Conservation (phyloP, 2,329 filamentous ascomycete species). For the Calonectria fujianensis region DNA sequence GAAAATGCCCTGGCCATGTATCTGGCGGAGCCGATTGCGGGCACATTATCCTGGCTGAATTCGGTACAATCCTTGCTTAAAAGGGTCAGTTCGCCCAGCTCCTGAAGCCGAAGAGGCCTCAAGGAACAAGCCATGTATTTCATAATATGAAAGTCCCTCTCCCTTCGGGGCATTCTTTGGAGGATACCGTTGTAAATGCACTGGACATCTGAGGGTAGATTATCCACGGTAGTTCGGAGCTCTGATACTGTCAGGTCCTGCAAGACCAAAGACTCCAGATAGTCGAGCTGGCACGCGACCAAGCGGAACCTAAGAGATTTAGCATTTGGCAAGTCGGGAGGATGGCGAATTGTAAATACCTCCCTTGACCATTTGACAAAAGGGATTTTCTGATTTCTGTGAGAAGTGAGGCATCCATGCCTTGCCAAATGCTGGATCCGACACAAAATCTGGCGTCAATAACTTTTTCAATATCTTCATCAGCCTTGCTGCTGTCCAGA, state of each 20-base stretch:
- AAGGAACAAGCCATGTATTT: conserved; percentile 1
- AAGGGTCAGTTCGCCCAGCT: conserved; percentile 8
- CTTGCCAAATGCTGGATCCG: conserved; percentile 10
- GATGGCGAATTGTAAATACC: not conserved
- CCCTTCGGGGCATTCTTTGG: conserved; percentile 8
- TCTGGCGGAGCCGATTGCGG: not conserved
- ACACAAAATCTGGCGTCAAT: not conserved
- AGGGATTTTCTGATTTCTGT: not conserved
- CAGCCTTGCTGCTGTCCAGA: not conserved
- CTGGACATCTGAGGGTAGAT: not conserved
- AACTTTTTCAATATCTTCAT: conserved; percentile 6
- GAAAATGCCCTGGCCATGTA: conserved; percentile 10
- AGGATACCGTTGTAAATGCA: not conserved
- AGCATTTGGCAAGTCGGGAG: not conserved
- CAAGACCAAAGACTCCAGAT: not conserved
- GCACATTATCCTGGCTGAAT: not conserved
- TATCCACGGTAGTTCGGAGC: not conserved
- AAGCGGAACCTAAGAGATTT: not conserved
- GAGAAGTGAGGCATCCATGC: not conserved
- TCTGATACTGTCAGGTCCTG: conserved; percentile 16
- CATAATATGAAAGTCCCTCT: not conserved
- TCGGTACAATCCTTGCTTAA: not conserved
- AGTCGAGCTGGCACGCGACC: conserved; percentile 3
- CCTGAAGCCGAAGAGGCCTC: conserved; percentile 2
- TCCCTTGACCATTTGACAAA: conserved; percentile 8